phyloP scores from a whole-genome alignment of 2,329 filamentous ascomycete genomes.

The Trichoderma polysporum region DNA sequence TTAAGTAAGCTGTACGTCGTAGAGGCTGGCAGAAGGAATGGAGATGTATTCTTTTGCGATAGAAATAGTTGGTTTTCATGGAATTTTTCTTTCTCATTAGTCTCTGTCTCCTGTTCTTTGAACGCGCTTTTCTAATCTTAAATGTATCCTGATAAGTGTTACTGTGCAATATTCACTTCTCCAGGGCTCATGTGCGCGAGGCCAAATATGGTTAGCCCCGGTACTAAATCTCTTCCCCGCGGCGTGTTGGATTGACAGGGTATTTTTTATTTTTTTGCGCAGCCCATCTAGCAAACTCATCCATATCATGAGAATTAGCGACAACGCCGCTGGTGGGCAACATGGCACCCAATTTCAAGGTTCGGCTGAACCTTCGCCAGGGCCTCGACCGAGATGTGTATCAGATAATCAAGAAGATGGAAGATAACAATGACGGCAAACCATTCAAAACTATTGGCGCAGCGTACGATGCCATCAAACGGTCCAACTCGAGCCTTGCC shows the following conservation, averaged over 20 bases:
- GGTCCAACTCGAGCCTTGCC: slow-evolving; percentile 83
- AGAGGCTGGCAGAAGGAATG: background rate
- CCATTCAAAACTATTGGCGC: slow-evolving; percentile 50
- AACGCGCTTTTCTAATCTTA: background rate
- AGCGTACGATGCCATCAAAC: slow-evolving; percentile 78
- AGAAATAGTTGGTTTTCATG: background rate
- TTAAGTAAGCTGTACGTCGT: background rate
- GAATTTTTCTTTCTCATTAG: background rate
- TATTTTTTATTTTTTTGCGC: background rate
- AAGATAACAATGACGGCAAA: slow-evolving; percentile 61
- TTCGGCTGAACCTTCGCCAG: slow-evolving; percentile 27
- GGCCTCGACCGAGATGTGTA: slow-evolving; percentile 70
- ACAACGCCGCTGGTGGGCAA: slow-evolving; percentile 11
- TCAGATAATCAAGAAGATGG: slow-evolving; percentile 73
- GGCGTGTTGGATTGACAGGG: background rate
- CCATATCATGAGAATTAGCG: background rate
- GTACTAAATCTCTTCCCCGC: background rate
- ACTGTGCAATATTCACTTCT: background rate
- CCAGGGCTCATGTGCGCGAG: rapidly evolving
- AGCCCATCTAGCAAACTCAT: background rate
- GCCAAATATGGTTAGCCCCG: background rate
- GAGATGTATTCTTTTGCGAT: background rate
- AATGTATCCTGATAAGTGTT: background rate
- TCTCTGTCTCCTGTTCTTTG: background rate
- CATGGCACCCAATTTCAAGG: slow-evolving; percentile 21